Evolutionary conservation across 805 yeast species (phyloP), one percentile per base, ranked within the genome.

Genomic region (Yamadazyma laniorum): DNA sequence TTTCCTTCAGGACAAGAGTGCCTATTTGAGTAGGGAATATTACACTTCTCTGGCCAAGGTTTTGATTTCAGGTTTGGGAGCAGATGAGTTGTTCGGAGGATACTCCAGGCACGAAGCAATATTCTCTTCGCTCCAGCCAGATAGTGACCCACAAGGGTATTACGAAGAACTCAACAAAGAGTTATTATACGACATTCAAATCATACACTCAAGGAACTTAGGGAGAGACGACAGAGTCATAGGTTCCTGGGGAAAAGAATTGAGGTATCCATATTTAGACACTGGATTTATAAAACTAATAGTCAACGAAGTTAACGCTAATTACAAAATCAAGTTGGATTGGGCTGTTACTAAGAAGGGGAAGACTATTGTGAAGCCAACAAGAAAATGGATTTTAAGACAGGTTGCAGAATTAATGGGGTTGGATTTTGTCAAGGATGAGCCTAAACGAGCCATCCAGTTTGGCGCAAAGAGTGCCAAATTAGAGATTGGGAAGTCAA

Each of bases 401-500:
- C 59, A 65, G 34, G 52, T 85, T 6, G 96, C 97, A 0, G 47
- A 46, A 0, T 56, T 50, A 0, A 32, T 42, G 32, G 74, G 72
- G 0, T 55, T 87, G 23, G 55, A 46, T 0, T 72, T 70, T 56
- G 93, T 89, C 0, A 63, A 79, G 13, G 65, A 69, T 16, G 98
- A 93, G 54, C 78, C 84, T 1, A 93, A 93, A 55, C 70, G 99
- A 32, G 99, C 99, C 0, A 89, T 93, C 43, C 99, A 93, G 55
- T 93, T 93, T 59, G 99, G 99, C 0, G 86, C 98, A 0, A 81
- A 85, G 46, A 83, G 95, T 55, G 99, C 99, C 1, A 95, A 91
- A 59, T 79, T 93, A 82, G 90, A 85, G 45, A 71, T 79, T 3
- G 91, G 91, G 1, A 77, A 83, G 30, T 82, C 90, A 3, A 83